Conservation (phyloP, 2,329 filamentous ascomycete species). For the Teratosphaeria zuluensis region DNA sequence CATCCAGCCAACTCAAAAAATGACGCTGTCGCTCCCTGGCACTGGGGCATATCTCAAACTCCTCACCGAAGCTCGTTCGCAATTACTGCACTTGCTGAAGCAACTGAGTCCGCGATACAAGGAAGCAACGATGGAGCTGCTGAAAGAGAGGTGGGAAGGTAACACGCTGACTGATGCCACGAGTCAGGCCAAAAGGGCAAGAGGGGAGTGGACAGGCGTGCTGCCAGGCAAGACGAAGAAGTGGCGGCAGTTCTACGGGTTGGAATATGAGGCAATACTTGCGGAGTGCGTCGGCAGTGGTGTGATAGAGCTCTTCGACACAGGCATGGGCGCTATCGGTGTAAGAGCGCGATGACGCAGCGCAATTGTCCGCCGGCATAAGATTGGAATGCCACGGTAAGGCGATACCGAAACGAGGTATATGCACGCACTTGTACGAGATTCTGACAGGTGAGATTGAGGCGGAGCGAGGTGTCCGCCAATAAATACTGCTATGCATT, state of each 20-base stretch:
- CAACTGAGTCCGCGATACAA: conserved; percentile 47
- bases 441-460: too few species aligned
- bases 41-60: conserved; percentile 61
- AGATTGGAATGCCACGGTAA: background rate
- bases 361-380: background rate
- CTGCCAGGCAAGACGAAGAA: conserved; percentile 54
- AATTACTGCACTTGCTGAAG: conserved; percentile 50
- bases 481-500: too few species aligned
- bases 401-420: background rate
- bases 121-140: conserved; percentile 52
- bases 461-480: too few species aligned
- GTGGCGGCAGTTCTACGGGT: conserved; percentile 62
- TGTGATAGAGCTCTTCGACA: conserved; percentile 64
- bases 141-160: conserved; percentile 63
- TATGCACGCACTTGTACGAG: too few species aligned
- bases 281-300: conserved; percentile 63
- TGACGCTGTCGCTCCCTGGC: conserved; percentile 55
- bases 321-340: conserved; percentile 60
- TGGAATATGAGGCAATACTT: conserved; percentile 62
- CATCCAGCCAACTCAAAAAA: conserved; percentile 8
- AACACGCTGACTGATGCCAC: conserved; percentile 43
- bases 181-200: conserved; percentile 39
- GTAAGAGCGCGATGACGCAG: conserved; percentile 31
- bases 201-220: conserved; percentile 49
- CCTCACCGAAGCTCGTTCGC: conserved; percentile 49